Conservation (phyloP, 78 protist species). For the Guillardia theta region DNA sequence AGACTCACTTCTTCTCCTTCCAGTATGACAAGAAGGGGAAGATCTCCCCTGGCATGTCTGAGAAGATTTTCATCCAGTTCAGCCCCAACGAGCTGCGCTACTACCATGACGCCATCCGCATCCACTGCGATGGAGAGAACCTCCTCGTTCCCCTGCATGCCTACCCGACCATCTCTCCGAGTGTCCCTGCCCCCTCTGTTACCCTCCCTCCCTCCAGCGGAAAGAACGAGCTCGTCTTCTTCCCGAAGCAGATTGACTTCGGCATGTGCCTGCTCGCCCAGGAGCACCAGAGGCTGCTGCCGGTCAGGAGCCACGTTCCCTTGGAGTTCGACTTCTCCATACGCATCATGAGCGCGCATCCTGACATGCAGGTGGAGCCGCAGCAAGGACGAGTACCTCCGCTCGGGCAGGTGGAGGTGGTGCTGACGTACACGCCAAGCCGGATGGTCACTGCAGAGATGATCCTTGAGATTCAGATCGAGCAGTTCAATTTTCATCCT, state of each 20-base stretch:
- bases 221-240: neutral
- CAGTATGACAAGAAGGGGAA: neutral
- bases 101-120: slow-evolving; percentile 51
- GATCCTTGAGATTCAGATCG: neutral
- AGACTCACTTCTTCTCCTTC: neutral
- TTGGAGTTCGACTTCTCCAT: neutral
- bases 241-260: neutral
- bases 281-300: neutral
- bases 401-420: neutral
- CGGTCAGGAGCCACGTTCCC: neutral
- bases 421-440: neutral
- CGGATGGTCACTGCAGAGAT: neutral
- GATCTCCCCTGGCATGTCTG: slow-evolving; percentile 7
- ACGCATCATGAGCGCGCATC: neutral
- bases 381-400: neutral
- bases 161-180: neutral
- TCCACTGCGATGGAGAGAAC: slow-evolving; percentile 30
- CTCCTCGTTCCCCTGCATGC: slow-evolving; percentile 44
- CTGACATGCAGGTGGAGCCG: neutral
- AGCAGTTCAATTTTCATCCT: neutral
- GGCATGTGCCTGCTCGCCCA: neutral
- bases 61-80: neutral
- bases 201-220: neutral
- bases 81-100: slow-evolving; percentile 46
- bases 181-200: neutral